phyloP scores from a whole-genome alignment of 441 rosid species.

The Brassica balearica region DNA sequence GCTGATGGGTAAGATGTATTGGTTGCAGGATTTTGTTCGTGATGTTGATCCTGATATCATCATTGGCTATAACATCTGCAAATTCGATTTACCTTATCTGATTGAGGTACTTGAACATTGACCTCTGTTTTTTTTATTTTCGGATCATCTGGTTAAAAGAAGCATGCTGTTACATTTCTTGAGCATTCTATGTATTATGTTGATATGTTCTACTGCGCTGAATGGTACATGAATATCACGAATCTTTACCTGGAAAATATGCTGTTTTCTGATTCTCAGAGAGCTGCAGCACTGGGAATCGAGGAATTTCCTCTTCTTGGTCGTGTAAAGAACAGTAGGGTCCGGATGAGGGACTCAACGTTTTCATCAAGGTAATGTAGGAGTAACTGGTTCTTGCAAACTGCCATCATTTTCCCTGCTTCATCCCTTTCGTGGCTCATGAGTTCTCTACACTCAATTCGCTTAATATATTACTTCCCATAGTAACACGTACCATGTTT shows the following conservation, averaged over 20 bases:
- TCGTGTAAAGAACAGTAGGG: constrained; percentile 87
- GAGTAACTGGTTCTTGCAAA: constrained; percentile 23
- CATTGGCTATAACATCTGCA: constrained; percentile 99
- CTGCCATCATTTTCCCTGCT: constrained; percentile 18
- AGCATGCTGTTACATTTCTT: constrained; percentile 26
- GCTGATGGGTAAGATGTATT: constrained; percentile 43
- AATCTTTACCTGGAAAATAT: constrained; percentile 20
- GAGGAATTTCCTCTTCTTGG: constrained; percentile 92
- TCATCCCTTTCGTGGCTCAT: constrained; percentile 9
- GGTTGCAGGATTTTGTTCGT: constrained; percentile 79
- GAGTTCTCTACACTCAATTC: constrained; percentile 20
- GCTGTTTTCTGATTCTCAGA: constrained; percentile 54
- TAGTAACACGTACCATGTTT: constrained; percentile 40
- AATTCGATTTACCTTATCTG: constrained; percentile 97
- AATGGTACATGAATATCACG: constrained; percentile 15
- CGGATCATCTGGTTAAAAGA: constrained; percentile 31
- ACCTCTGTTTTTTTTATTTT: constrained; percentile 4
- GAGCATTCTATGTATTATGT: constrained; percentile 18
- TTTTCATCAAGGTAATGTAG: constrained; percentile 87
- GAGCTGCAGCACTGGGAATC: constrained; percentile 88
- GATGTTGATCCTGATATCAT: constrained; percentile 97
- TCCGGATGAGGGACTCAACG: constrained; percentile 86
- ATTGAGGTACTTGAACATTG: constrained; percentile 73
- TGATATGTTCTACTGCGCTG: constrained; percentile 17
- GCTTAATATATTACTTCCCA: neutral